Evolutionary conservation across 1,139 yeast genomes (phyloP).

Genomic region (Geotrichum fermentans): DNA sequence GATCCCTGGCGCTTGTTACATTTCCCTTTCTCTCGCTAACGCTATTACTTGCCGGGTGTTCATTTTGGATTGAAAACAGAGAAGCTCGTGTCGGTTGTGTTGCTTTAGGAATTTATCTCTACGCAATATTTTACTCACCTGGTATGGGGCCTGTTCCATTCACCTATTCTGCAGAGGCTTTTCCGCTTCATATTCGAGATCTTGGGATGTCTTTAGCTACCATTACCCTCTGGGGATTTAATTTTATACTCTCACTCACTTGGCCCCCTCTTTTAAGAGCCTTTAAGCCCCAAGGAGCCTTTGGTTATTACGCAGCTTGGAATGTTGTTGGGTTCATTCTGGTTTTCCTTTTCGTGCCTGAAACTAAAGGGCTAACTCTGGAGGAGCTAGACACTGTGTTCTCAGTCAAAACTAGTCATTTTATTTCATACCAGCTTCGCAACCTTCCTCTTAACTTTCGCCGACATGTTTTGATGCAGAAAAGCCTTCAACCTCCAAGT

Average conservation of each 20-base stretch:
- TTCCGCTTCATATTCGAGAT: constrained; percentile 79
- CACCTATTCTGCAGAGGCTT: constrained; percentile 83
- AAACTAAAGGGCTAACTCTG: constrained; percentile 54
- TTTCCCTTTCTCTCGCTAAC: constrained; percentile 71
- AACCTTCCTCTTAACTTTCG: constrained; percentile 33
- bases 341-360: constrained; percentile 54
- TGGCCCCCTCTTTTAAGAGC: constrained; percentile 71
- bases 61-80: constrained; percentile 61
- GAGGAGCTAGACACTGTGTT: constrained; percentile 53
- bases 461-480: constrained; percentile 24
- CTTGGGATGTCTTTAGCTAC: constrained; percentile 83
- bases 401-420: constrained; percentile 36
- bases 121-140: constrained; percentile 68
- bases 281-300: constrained; percentile 76
- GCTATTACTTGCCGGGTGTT: constrained; percentile 67
- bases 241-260: constrained; percentile 71
- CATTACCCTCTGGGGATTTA: constrained; percentile 82
- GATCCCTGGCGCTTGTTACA: constrained; percentile 62
- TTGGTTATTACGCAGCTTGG: constrained; percentile 88
- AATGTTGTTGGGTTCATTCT: constrained; percentile 56
- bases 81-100: constrained; percentile 61
- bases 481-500: constrained; percentile 25
- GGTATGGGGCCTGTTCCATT: constrained; percentile 95
- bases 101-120: constrained; percentile 67
- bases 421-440: constrained; percentile 36